phyloP scores from a whole-genome alignment of 202 grass and related monocot species.

The Alloteropsis angusta region DNA sequence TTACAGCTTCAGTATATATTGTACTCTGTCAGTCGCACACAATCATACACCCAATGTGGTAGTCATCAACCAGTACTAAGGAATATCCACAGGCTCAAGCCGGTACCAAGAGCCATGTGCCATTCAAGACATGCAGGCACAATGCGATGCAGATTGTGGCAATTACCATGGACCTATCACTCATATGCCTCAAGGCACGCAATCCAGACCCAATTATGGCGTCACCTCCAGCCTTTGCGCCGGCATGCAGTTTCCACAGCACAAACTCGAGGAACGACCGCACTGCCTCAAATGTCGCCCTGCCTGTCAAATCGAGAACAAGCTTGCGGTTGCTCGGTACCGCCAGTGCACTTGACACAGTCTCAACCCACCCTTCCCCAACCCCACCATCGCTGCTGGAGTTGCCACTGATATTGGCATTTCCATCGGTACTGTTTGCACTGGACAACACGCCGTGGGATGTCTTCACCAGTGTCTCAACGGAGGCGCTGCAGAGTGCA shows the following conservation, averaged over 20 bases:
- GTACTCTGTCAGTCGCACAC: not conserved
- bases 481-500: constrained; percentile 52
- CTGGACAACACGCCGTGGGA: constrained; percentile 49
- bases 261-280: constrained; percentile 83
- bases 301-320: constrained; percentile 59
- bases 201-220: constrained; percentile 31
- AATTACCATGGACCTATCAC: constrained; percentile 57
- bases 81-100: constrained; percentile 16
- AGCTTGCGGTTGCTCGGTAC: constrained; percentile 57
- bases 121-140: constrained; percentile 57
- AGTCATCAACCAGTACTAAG: not conserved
- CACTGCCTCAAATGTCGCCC: constrained; percentile 67
- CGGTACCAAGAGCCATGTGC: constrained; percentile 32
- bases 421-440: not conserved
- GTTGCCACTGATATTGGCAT: not conserved
- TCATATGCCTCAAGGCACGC: constrained; percentile 46
- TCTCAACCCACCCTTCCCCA: constrained; percentile 35
- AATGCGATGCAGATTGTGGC: constrained; percentile 54
- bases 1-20: not conserved
- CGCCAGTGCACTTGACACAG: constrained; percentile 42
- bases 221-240: constrained; percentile 39
- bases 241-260: constrained; percentile 50
- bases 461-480: constrained; percentile 69
- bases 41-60: not conserved
- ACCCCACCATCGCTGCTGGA: not conserved